These are phyloP conservation scores for Suillus cothurnatus DNA, from an alignment of 768 basidiomycete species.

Conservation along the genomic window DNA sequence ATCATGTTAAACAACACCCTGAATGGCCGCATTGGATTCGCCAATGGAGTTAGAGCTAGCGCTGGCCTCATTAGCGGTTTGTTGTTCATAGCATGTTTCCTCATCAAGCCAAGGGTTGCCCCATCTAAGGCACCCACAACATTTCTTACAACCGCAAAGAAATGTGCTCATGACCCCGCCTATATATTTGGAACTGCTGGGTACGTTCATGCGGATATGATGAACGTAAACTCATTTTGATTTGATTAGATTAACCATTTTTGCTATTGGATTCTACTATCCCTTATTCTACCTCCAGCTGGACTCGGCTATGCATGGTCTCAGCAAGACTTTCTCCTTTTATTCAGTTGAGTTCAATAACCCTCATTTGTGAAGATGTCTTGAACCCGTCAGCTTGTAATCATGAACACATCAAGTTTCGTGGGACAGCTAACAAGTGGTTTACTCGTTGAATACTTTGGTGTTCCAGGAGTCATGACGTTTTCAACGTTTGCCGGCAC, in stretches of 20 bases:
- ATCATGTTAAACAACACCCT: conserved; percentile 58
- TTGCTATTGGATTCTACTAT: conserved; percentile 49
- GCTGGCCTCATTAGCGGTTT: conserved; percentile 42
- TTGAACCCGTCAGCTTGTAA: conserved; percentile 43
- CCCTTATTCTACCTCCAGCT: conserved; percentile 65
- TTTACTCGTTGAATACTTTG: conserved; percentile 43
- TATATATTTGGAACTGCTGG: conserved; percentile 32
- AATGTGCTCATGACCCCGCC: conserved; percentile 25
- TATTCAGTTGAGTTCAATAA: conserved; percentile 47
- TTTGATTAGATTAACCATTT: conserved; percentile 28
- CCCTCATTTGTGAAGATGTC: background rate
- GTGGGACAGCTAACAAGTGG: conserved; percentile 56
- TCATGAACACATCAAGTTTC: conserved; percentile 57
- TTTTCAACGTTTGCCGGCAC: conserved; percentile 41
- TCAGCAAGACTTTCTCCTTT: conserved; percentile 52
- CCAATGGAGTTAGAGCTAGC: conserved; percentile 42
- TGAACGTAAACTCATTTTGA: background rate
- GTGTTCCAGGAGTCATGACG: conserved; percentile 40
- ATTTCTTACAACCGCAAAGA: conserved; percentile 25
- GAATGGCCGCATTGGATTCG: conserved; percentile 49
- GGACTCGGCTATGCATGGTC: conserved; percentile 48
- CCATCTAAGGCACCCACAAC: conserved; percentile 31
- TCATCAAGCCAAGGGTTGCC: conserved; percentile 42
- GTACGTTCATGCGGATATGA: conserved; percentile 14
- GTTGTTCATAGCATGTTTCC: conserved; percentile 40